phyloP scores from a whole-genome alignment of 306 rosid genomes.

The Fragaria nilgerrensis region DNA sequence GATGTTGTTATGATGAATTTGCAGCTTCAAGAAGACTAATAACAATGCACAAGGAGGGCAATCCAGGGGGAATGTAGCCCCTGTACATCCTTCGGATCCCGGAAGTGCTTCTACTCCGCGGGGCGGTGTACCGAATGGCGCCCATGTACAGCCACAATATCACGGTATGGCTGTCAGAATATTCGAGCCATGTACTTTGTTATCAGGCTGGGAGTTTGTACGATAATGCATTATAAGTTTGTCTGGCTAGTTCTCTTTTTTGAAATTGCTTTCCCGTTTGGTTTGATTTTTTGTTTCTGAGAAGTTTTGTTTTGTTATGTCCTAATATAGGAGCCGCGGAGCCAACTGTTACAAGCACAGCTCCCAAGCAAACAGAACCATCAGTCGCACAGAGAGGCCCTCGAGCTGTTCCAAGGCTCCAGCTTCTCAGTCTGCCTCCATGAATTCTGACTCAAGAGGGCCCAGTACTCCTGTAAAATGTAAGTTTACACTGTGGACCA shows the following conservation, averaged over 20 bases:
- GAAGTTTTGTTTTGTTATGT: neutral
- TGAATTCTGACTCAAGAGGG: constrained; percentile 42
- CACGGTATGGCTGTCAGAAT: constrained; percentile 48
- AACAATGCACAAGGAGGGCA: constrained; percentile 92
- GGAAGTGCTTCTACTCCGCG: constrained; percentile 42
- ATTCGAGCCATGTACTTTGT: neutral
- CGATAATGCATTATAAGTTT: neutral
- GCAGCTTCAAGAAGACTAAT: constrained; percentile 65
- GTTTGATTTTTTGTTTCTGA: constrained; percentile 22
- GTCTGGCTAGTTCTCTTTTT: no score
- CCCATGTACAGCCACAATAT: constrained; percentile 47
- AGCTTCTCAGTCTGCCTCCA: constrained; percentile 54
- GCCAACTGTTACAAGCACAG: constrained; percentile 43
- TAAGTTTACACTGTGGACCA: constrained; percentile 29
- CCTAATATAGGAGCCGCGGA: constrained; percentile 48
- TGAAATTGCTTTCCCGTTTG: neutral
- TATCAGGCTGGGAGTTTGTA: no score
- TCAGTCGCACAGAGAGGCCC: constrained; percentile 51
- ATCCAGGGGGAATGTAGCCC: constrained; percentile 56
- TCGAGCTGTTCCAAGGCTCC: constrained; percentile 69
- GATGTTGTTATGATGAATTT: neutral
- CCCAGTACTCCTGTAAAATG: constrained; percentile 57
- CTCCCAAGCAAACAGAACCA: constrained; percentile 55
- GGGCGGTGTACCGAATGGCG: constrained; percentile 55
- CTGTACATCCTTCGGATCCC: constrained; percentile 51